Base-by-base conservation (phyloP, 768 basidiomycete genomes). In the Tylopilus cervinicoccineus region DNA sequence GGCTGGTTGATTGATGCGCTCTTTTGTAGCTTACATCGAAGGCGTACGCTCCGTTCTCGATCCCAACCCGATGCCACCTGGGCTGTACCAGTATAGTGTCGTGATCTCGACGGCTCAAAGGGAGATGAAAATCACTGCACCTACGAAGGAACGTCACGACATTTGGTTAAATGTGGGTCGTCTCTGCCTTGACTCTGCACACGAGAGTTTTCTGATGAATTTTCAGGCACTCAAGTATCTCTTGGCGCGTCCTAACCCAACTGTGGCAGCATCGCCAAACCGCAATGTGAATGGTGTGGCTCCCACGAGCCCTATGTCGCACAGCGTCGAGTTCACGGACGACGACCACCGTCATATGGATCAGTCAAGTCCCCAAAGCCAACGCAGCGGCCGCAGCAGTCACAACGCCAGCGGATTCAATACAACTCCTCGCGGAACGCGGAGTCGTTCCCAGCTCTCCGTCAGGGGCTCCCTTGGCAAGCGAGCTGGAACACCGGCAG, bases 61-160 rank as follows among this genome's bases (percentile, higher is more conserved):
- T 64, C 84, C 91, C 31, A 97, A 97, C 65, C 89, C 90, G n/a
- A 83, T 89, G 80, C 95, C 94, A 9, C 90, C 93, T 43, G 95
- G 93, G 23, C 70, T 98, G 53, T 82, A 89, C 70, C 88, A 90
- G 62, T 90, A 96, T 68, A 95, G 90, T 53, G 87, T 99, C 22
- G 76, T 99, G 36, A 84, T 99, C 48, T 84, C 90, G 20, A 96
- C 94, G 0, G 88, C 92, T 11, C 88, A 93, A 53, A 78, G 95
- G 49, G 96, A 99, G 70, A 96, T 98, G 83, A 95, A 96, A 73
- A 86, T 99, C 61, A 98, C 96, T n/a, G 93, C 93, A 6, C 86
- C 88, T 2, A 94, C 86, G 8, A 89, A 90, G 64, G 96, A 98
- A 56, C 78, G 94, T 45, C 96, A 99, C 62, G 94, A 98, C 58